phyloP scores from a whole-genome alignment of 1,284 basidiomycete genomes.

The Cryptococcus jaspeensis region DNA sequence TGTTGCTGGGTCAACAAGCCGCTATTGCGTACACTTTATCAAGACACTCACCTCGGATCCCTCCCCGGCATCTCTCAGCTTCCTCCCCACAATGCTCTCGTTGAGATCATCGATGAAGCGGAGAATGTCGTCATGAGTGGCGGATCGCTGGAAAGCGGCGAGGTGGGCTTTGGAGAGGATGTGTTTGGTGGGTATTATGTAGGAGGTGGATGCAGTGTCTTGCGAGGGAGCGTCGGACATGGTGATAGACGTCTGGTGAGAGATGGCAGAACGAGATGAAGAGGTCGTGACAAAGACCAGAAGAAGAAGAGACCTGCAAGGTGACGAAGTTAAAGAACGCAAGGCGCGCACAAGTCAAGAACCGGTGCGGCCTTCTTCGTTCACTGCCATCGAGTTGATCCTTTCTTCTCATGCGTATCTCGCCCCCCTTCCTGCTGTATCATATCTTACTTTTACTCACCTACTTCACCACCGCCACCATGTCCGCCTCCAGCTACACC shows the following conservation, averaged over 20 bases:
- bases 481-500: conserved; percentile 38
- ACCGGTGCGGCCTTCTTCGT: not conserved
- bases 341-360: too few relatives aligned
- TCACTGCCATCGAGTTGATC: not conserved
- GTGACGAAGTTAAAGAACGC: too few relatives aligned
- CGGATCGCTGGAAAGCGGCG: conserved; percentile 73
- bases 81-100: conserved; percentile 70
- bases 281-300: not conserved
- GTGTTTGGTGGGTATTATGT: conserved; percentile 59
- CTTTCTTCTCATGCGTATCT: not conserved
- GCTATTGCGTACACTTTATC: not conserved
- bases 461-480: conserved; percentile 16
- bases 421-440: not conserved
- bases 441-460: not conserved
- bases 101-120: conserved; percentile 76
- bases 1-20: conserved; percentile 43
- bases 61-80: conserved; percentile 65
- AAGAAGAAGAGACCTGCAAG: too few relatives aligned
- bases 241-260: not conserved
- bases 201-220: conserved; percentile 18
- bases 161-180: conserved; percentile 80
- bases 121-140: conserved; percentile 69
- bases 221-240: not conserved
- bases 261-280: not conserved
- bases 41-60: conserved; percentile 57